These are phyloP conservation scores for Glycyrrhiza uralensis DNA, from an alignment of 306 rosid species.

Conservation along the genomic window DNA sequence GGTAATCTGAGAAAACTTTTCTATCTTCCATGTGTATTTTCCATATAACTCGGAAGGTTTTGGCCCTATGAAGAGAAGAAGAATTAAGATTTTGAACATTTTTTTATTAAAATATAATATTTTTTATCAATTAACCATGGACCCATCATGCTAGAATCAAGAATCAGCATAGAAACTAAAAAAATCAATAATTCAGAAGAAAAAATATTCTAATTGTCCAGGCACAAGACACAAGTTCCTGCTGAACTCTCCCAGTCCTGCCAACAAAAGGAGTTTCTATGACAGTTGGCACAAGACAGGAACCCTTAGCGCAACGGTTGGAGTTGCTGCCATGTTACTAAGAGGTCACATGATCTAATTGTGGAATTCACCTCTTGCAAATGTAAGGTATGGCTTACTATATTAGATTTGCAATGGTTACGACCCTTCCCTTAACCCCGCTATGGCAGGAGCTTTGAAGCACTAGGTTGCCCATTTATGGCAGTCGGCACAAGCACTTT, in stretches of 20 bases:
- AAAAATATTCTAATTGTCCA: background rate
- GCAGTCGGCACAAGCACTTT: background rate
- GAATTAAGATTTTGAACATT: background rate
- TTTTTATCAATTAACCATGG: conserved; percentile 18
- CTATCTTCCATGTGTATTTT: conserved; percentile 95
- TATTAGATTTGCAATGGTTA: too few species aligned
- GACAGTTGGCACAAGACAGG: background rate
- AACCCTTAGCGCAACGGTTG: background rate
- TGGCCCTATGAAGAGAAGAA: conserved; percentile 52
- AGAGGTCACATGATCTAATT: too few species aligned
- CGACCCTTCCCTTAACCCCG: background rate
- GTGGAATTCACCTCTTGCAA: too few species aligned
- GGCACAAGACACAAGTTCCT: background rate
- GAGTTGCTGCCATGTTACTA: background rate
- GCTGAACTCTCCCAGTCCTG: background rate
- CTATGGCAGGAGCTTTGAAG: background rate
- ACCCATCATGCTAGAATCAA: background rate
- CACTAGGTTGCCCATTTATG: background rate
- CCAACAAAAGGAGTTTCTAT: background rate
- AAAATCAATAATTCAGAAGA: conserved; percentile 8
- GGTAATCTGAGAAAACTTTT: conserved; percentile 92
- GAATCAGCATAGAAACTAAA: background rate
- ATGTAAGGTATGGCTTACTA: too few species aligned
- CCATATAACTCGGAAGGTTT: conserved; percentile 88
- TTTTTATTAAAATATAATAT: background rate